Base-by-base conservation (phyloP, 179 eudicot species). In the Kewa caespitosa region DNA sequence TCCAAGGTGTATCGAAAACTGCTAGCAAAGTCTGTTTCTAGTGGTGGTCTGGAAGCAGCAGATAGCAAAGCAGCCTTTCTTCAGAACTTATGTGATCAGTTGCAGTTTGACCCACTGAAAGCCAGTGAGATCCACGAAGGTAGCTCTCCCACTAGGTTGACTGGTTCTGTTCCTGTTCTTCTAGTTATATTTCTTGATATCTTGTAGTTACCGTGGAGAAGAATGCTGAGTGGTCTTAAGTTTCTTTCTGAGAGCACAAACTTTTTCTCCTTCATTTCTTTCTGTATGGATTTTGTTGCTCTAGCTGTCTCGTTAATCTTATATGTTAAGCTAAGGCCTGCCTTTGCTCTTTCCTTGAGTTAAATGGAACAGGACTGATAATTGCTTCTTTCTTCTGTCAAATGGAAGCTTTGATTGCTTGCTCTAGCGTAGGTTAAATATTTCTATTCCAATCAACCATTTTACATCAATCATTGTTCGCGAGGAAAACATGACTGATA, bases 81-180 rank as follows among this genome's bases (percentile, higher is more conserved):
- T 79, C 96, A 94, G 76, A 83, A 79, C 67, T 87, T 94, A 28
- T 94, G 98, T 79, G 94, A 94, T 71, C 92, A 87, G 76, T 72
- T 94, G 85, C 85, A 74, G 65, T 89, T 94, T 73, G 96, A 94
- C 82, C 89, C 97, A 15, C 85, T 88, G 83, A 94, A 90, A 69
- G 98, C 98, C 28, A 80, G 83, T 78, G 91, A 83, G 81, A 89
- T 94, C 70, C 98, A 94, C 86, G 87, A 90, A 90, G 98, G 97
- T 90, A 79, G 28, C 57, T 34, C 23, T 7, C 37, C 9, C 37
- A 50, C 30, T 39, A 63, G 46, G 64, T 75, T 54, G 31, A 38
- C 38, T 15, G 62, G 41, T 34, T 33, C 14, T 36, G 39, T 4
- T 50, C 22, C n/a, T 50, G 67, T 63, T 63, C 11, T 63, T 63